Evolutionary conservation across 306 rosid genomes (phyloP).

Genomic region (Fragaria vesca): DNA sequence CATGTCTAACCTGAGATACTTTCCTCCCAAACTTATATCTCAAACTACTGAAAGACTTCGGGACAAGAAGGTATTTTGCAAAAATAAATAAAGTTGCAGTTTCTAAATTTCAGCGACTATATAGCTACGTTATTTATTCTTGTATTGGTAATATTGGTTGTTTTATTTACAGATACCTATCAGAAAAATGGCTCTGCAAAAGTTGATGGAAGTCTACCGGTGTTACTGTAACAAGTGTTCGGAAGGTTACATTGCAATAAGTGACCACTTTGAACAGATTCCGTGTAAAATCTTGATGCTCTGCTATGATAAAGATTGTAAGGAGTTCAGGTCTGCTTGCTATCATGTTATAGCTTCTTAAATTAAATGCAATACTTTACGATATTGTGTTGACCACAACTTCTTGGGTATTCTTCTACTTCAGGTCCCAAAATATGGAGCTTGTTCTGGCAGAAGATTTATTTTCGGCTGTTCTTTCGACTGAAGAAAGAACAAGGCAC

Average conservation of each 20-base stretch:
- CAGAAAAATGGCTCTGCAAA: conserved; percentile 70
- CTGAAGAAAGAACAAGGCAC: conserved; percentile 74
- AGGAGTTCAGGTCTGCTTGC: conserved; percentile 75
- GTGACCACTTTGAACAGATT: conserved; percentile 67
- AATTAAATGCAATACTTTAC: conserved; percentile 16
- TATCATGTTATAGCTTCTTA: conserved; percentile 24
- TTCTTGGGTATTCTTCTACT: conserved; percentile 16
- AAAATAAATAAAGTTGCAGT: conserved; percentile 7
- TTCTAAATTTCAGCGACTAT: conserved; percentile 18
- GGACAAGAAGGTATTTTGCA: conserved; percentile 76
- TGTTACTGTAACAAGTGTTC: conserved; percentile 75
- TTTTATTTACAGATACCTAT: conserved; percentile 57
- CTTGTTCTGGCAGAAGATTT: conserved; percentile 68
- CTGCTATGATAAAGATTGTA: conserved; percentile 86
- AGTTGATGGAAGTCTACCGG: conserved; percentile 68
- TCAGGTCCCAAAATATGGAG: conserved; percentile 81
- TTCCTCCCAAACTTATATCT: conserved; percentile 55
- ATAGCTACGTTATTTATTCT: background rate
- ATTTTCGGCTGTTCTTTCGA: conserved; percentile 58
- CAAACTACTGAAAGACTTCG: conserved; percentile 73
- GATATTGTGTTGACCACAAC: conserved; percentile 19
- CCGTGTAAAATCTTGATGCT: conserved; percentile 88
- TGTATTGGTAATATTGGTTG: conserved; percentile 15
- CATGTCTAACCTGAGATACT: conserved; percentile 52
- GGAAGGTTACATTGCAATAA: conserved; percentile 51